Base-by-base conservation (phyloP, 768 basidiomycete species). In the Phylloporus sp. region DNA sequence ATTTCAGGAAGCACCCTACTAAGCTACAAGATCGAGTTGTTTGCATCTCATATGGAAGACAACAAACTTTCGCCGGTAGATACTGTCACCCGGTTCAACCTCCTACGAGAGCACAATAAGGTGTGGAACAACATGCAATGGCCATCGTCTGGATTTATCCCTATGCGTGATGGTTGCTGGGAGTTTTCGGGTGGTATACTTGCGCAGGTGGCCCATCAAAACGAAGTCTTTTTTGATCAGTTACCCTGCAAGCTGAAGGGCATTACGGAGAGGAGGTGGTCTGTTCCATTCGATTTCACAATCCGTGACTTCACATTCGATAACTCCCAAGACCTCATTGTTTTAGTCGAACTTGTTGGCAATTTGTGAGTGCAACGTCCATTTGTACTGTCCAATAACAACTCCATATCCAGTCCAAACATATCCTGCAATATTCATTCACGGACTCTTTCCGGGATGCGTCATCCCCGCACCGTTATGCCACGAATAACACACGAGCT, bases 291-390 rank as follows among this genome's bases (percentile, higher is more conserved):
- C 27, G 64, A 66, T 6, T 58, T 71, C 29, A 36, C 24, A n/a
- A 49, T 70, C 38, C 59, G 59, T n/a, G 72, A 75, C 47, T 74
- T 75, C 34, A 62, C 68, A 10, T 52, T 72, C 8, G 72, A 74
- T 54, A 59, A 53, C 22, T 71, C 70, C 5, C 68, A 73, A 56
- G 56, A 74, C 54, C 62, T 74, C 32, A 36, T 74, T 9, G 62
- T 68, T 20, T 53, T 63, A 5, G 51, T 74, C n/a, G 65, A 69
- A 42, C 18, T 45, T n/a, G 10, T 11, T 4, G 69, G 56, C 5
- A 31, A 9, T 11, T 11, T 43, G 66, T 70, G 43, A 56, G 68
- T 57, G 13, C 22, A 10, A 28, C 29, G 6, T 39, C 11, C 26
- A 31, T 24, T 7, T 39, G 47, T 22, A 18, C 10, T 36, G 8